Evolutionary conservation across 2,329 filamentous ascomycete species (phyloP), one percentile per base, ranked within the genome.

Genomic region (Sphaerulina populicola): DNA sequence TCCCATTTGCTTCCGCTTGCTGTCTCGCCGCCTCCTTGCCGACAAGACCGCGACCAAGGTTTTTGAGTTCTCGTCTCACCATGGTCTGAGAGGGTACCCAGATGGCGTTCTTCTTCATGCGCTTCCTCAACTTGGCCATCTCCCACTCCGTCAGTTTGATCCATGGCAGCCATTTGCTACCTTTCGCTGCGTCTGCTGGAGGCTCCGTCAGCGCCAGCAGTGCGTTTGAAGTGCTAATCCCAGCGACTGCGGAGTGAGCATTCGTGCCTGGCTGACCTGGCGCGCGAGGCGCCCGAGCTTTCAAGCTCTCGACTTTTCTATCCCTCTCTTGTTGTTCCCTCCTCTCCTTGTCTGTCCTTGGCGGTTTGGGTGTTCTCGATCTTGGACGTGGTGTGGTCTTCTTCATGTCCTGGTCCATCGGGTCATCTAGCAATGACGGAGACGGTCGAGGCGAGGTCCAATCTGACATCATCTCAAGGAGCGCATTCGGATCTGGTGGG

Each of bases 101-200:
- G 4, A 86, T 83, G 0, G 86, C 85, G 63, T 93, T 93, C 75
- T 93, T 93, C 77, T 93, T 93, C 87, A 93, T 93, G 14, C 85
- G 78, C 70, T 93, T 93, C 54, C 87, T 76, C 6, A 93, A 74
- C 56, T 81, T 79, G 4, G 80, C 81, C 79, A 84, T 81, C 61
- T 84, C 81, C 70, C 77, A 84, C 58, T 83, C 80, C 2, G 81
- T 83, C 55, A 84, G 68, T 51, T 79, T 78, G 60, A 80, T 71
- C 81, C 81, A 84, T 1, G 81, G 81, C 54, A 76, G 69, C 68
- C 77, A 77, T 61, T 77, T 76, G 66, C 79, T 82, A 41, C 81
- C 81, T 21, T 77, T 72, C 48, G 71, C 71, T 6, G 80, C 80
- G 63, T 82, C 77, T 15, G 74, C 68, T 11, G 81, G 81, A 8